These are phyloP conservation scores for Beverwykella pulmonaria DNA, from an alignment of 495 filamentous ascomycete genomes.

Conservation along the genomic window DNA sequence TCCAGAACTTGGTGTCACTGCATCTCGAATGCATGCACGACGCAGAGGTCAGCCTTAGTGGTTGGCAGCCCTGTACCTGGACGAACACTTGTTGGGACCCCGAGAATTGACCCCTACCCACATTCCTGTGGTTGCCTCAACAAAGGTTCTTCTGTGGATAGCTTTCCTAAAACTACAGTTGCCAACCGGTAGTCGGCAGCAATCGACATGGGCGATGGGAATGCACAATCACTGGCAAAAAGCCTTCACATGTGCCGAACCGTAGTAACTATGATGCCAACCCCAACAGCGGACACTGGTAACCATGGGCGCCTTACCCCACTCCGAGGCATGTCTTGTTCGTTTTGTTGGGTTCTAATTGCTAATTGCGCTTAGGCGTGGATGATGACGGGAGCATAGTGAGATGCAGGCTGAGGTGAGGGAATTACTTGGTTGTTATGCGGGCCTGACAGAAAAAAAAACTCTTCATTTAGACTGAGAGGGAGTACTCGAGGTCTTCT, in stretches of 20 bases:
- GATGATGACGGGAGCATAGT: not conserved
- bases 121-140: not conserved
- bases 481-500: not conserved
- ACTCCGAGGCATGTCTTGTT: not conserved
- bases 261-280: not conserved
- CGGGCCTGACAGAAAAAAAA: slow-evolving; percentile 11
- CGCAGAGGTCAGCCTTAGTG: too few relatives aligned
- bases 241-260: not conserved
- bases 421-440: slow-evolving; percentile 3
- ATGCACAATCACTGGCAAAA: not conserved
- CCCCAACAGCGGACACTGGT: too few relatives aligned
- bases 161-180: not conserved
- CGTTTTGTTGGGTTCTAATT: not conserved
- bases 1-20: not conserved
- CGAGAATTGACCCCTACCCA: too few relatives aligned
- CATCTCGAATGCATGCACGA: not conserved
- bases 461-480: slow-evolving; percentile 6
- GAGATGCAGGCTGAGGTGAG: not conserved
- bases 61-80: too few relatives aligned
- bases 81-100: too few relatives aligned
- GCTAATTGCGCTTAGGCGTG: not conserved
- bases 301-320: too few relatives aligned
- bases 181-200: not conserved
- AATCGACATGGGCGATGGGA: slow-evolving; percentile 1
- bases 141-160: not conserved